Evolutionary conservation across 2,329 filamentous ascomycete genomes (phyloP).

Genomic region (Aspergillus melleus): DNA sequence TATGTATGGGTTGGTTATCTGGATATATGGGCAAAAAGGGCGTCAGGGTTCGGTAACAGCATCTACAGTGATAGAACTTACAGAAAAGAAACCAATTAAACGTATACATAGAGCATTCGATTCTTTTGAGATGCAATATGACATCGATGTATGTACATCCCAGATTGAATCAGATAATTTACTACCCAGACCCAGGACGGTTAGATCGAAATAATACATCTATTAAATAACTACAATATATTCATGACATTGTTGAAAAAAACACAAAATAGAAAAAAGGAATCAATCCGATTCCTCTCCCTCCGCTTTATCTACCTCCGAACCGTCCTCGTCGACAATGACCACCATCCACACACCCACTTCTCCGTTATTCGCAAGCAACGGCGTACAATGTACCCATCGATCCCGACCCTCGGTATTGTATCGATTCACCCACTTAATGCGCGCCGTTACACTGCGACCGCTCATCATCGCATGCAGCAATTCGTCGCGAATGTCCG

Average conservation of each 20-base stretch:
- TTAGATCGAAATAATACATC: neutral
- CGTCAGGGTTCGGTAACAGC: neutral
- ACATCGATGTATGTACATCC: no score
- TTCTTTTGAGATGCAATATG: neutral
- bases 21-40: neutral
- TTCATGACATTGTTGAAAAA: neutral
- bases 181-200: no score
- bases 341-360: slow-evolving; percentile 80
- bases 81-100: neutral
- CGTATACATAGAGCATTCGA: neutral
- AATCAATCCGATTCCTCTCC: neutral
- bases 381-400: slow-evolving; percentile 77
- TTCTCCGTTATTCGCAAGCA: slow-evolving; percentile 64
- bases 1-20: neutral
- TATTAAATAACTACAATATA: neutral
- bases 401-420: slow-evolving; percentile 61
- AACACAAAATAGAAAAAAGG: neutral
- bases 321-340: slow-evolving; percentile 65
- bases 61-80: neutral
- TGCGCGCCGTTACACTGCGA: slow-evolving; percentile 71
- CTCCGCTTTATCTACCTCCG: neutral
- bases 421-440: slow-evolving; percentile 64
- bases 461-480: slow-evolving; percentile 65
- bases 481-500: slow-evolving; percentile 55
- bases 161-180: no score